Base-by-base conservation (phyloP, 257 asterid genomes). In the Dorcoceras hygrometricum region DNA sequence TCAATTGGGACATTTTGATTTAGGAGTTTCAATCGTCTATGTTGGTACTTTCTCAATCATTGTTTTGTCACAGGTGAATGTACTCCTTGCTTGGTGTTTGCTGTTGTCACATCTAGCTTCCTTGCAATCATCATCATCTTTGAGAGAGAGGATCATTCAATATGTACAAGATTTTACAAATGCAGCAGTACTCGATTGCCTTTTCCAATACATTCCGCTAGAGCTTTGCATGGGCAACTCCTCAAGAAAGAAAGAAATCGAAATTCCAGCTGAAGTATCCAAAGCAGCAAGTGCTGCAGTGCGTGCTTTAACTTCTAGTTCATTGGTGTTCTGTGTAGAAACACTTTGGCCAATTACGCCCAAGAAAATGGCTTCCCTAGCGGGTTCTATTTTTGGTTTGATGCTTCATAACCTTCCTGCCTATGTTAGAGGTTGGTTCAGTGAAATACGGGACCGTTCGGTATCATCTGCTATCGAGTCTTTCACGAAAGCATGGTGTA, bases 401-500 rank as follows among this genome's bases (percentile, higher is more conserved):
- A 94, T 94, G 95, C 96, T 94, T 70, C 88, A 84, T 70, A 81
- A 81, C 76, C 95, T 94, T 73, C 99, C 99, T 6, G 97, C 99
- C 73, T 94, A 90, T 79, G 99, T 94, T 63, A 87, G 99, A 51
- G 93, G 90, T 59, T 94, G 99, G 99, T 87, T 88, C 74, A 81
- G 77, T 75, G 89, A 83, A 76, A 79, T 90, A 77, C 86, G 99
- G 57, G 95, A 90, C 70, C 99, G 99, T 54, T 87, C 96, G 2
- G 79, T 77, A 29, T 89, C 92, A 58, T 85, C 96, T 75, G 77
- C 92, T 65, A 78, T 94, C 65, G 99, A 94, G 75, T 85, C 89
- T 63, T 94, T 90, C 77, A 88, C 96, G n/a, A 88, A 84, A 74
- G 76, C 89, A 57, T 94, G 95, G 91, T 94, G 99, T 79, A 88